Conservation (phyloP, 495 filamentous ascomycete genomes). For the Achaetomiella virescens region DNA sequence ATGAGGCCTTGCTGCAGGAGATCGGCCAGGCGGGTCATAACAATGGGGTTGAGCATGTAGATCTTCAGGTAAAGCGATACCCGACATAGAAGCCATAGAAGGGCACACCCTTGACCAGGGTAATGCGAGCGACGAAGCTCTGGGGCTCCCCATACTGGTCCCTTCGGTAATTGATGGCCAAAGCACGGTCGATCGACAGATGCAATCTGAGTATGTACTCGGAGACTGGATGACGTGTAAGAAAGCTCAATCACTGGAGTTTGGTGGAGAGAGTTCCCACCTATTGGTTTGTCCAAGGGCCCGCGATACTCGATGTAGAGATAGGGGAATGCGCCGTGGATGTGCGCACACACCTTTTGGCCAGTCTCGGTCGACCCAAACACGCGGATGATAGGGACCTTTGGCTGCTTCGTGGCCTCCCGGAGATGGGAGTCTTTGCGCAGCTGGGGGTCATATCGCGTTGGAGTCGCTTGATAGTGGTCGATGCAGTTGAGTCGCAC, state of each 20-base stretch:
- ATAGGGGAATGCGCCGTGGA: constrained; percentile 94
- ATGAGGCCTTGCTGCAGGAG: constrained; percentile 80
- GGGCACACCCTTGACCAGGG: constrained; percentile 84
- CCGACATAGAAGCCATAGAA: constrained; percentile 95
- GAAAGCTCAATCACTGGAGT: constrained; percentile 2
- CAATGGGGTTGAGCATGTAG: constrained; percentile 77
- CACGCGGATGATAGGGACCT: constrained; percentile 79
- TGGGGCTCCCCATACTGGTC: constrained; percentile 61
- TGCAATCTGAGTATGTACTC: constrained; percentile 67
- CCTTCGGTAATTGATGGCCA: constrained; percentile 74
- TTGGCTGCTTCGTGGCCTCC: constrained; percentile 53
- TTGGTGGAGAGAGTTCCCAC: constrained; percentile 45
- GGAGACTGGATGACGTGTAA: constrained; percentile 27
- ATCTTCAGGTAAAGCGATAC: constrained; percentile 90
- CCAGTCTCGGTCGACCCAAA: constrained; percentile 94
- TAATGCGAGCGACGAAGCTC: constrained; percentile 80
- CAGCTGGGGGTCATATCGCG: constrained; percentile 74
- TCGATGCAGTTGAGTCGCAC: constrained; percentile 93
- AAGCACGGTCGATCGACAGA: constrained; percentile 75
- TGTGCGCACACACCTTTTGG: constrained; percentile 92
- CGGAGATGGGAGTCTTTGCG: constrained; percentile 48
- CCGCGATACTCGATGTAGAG: constrained; percentile 84
- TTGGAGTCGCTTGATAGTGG: constrained; percentile 74
- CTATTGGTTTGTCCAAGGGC: constrained; percentile 55
- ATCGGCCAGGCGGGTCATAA: constrained; percentile 77